Conservation (phyloP, 2,329 filamentous ascomycete species). For the Cladosporium halotolerans region DNA sequence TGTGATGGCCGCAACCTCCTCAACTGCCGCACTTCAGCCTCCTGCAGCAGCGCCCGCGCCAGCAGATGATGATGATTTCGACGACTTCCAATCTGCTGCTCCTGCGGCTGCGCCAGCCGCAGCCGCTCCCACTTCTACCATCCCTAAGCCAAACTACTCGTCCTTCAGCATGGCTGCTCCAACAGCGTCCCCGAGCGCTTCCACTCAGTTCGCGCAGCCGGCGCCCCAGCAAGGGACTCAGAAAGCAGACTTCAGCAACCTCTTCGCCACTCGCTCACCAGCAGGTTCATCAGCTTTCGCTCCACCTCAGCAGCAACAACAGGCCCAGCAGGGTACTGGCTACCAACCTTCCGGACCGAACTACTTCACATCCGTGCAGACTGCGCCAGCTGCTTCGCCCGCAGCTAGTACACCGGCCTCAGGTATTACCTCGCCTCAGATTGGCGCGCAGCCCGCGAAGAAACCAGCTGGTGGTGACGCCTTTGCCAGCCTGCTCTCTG, state of each 20-base stretch:
- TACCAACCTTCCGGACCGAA: conserved; percentile 81
- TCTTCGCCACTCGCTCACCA: conserved; percentile 59
- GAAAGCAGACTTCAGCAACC: conserved; percentile 64
- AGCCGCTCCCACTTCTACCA: conserved; percentile 31
- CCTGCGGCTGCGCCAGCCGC: conserved; percentile 48
- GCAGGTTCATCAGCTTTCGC: conserved; percentile 26
- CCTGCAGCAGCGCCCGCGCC: conserved; percentile 18
- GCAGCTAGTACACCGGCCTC: conserved; percentile 36
- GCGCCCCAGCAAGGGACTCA: conserved; percentile 80
- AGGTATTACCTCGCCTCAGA: conserved; percentile 32
- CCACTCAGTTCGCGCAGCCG: conserved; percentile 69
- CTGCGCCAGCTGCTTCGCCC: conserved; percentile 29
- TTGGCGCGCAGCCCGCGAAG: conserved; percentile 34
- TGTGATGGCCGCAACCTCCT: conserved; percentile 31
- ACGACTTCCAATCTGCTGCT: conserved; percentile 90
- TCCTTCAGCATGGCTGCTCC: conserved; percentile 43
- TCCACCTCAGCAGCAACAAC: conserved; percentile 34
- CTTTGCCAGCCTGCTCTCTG: conserved; percentile 78
- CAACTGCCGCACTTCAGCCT: conserved; percentile 12
- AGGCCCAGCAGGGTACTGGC: conserved; percentile 43
- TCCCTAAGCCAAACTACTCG: conserved; percentile 32
- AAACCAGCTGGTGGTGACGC: conserved; percentile 65
- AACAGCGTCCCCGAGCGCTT: conserved; percentile 31
- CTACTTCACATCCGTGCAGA: conserved; percentile 79
- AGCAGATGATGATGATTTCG: conserved; percentile 83